Evolutionary conservation across 1,139 yeast species (phyloP), one percentile per base, ranked within the genome.

Genomic region (Candida tunisiensis): DNA sequence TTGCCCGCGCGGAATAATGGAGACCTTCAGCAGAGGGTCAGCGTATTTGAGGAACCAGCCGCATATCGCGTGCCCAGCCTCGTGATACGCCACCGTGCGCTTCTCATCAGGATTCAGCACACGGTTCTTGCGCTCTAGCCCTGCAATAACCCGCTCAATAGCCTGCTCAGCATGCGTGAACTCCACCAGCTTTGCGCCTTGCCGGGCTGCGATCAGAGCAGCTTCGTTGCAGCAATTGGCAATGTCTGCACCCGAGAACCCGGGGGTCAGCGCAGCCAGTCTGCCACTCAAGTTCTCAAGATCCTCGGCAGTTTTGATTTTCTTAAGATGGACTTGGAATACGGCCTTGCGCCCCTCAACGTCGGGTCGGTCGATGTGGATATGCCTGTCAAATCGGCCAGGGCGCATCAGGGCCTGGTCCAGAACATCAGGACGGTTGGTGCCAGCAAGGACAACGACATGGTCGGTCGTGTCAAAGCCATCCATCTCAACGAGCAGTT

Each of bases 61-160:
- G 55, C 96, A 82, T 29, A 88, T 73, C 4, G 98, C 98, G 54
- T 88, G 98, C 0, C 98, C 98, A 2, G 98, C 98, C 54, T 88
- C 98, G 49, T 88, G 98, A 48, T 80, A 88, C 0, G 98, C 98
- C 31, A 88, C 95, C 22, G 82, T 72, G 35, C 60, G 71, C 53
- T 83, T 82, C 51, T 88, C 95, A 32, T 79, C 88, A 5, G 75
- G 72, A n/a, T 80, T 71, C 37, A 88, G 60, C 11, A 88, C 71
- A 45, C 78, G 74, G 4, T 91, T 69, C 50, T 83, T 83, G 62
- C 79, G 80, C 51, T 85, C 98, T 35, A 88, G 58, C 21, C 98
- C 98, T 8, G 93, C 96, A 54, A 85, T 82, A 24, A 85, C 95
- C 47, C 98, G 72, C 55, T 88, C 98, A 47, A 88, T 83, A 6